Evolutionary conservation across 768 basidiomycete species (phyloP), one percentile per base, ranked within the genome.

Genomic region (Multifurca ochricompacta): DNA sequence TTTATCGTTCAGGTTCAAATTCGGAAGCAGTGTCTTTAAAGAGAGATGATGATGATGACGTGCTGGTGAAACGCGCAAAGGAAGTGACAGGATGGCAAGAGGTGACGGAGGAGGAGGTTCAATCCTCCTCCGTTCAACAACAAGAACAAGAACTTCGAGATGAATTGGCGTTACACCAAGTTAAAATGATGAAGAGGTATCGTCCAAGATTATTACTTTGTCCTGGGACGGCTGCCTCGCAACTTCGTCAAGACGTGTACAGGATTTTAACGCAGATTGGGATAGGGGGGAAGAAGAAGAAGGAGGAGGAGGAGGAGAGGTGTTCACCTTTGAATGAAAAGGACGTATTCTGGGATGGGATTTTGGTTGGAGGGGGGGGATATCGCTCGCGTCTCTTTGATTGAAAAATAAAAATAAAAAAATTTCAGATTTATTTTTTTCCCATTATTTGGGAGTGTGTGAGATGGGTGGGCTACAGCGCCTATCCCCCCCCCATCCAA

Each of bases 331-430:
- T 40, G 23, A 16, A 32, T 4, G 21, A 42, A 28, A n/a, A n/a
- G n/a, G 41, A 25, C 23, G 32, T 51, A n/a, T 51, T 51, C 32
- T 51, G 50, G 50, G 50, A 51, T 6, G 40, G 40, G 23, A 34
- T 51, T 4, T 37, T 23, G n/a, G n/a, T n/a, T n/a, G n/a, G n/a
- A n/a, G n/a, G n/a, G n/a, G n/a, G n/a, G n/a, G n/a, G n/a, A n/a
- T n/a, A n/a, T n/a, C n/a, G n/a, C n/a, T n/a, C n/a, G n/a, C n/a
- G n/a, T n/a, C n/a, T n/a, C n/a, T n/a, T n/a, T n/a, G n/a, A n/a
- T n/a, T n/a, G n/a, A n/a, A n/a, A n/a, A n/a, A n/a, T n/a, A n/a
- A n/a, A n/a, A n/a, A n/a, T n/a, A n/a, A n/a, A n/a, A n/a, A n/a
- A n/a, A n/a, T n/a, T n/a, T n/a, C n/a, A n/a, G n/a, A n/a, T n/a